Conservation (phyloP, 352 stramenopile species). For the Pythium biforme region DNA sequence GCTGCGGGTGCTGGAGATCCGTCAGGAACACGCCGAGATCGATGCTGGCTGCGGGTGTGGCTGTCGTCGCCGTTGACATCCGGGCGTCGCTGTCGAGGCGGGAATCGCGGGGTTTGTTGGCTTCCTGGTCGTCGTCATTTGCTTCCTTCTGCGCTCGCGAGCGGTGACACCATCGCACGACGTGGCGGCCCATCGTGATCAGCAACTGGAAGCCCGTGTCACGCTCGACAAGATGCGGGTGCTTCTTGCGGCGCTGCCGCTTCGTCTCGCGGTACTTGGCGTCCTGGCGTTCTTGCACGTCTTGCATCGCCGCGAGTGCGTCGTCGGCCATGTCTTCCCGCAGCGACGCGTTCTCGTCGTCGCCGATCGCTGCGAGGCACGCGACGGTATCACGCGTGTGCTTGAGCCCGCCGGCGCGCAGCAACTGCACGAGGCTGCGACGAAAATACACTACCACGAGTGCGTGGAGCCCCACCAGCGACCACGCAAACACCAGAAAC, state of each 20-base stretch:
- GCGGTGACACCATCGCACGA: neutral
- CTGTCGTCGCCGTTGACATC: neutral
- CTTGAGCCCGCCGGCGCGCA: slow-evolving; percentile 31
- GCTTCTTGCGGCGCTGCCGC: neutral
- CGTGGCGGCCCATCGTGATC: neutral
- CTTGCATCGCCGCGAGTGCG: slow-evolving; percentile 29
- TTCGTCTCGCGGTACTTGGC: slow-evolving; percentile 16
- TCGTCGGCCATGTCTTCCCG: slow-evolving; percentile 26
- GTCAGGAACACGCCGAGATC: slow-evolving; percentile 16
- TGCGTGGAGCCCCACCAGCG: slow-evolving; percentile 36
- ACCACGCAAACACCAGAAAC: slow-evolving; percentile 22
- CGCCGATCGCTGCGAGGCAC: slow-evolving; percentile 25
- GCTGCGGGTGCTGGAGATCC: slow-evolving; percentile 26
- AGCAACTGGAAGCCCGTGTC: slow-evolving; percentile 39
- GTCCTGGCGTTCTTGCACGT: slow-evolving; percentile 25
- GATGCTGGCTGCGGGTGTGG: neutral
- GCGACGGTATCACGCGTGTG: slow-evolving; percentile 4
- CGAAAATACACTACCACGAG: slow-evolving; percentile 42
- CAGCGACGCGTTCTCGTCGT: slow-evolving; percentile 23
- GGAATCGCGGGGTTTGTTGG: neutral
- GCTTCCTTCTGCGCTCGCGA: neutral
- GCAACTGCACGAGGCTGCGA: slow-evolving; percentile 28
- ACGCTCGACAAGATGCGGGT: slow-evolving; percentile 6
- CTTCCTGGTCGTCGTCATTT: neutral
- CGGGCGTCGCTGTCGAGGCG: neutral